Conservation (phyloP, 306 rosid genomes). For the Cucumis hystrix region DNA sequence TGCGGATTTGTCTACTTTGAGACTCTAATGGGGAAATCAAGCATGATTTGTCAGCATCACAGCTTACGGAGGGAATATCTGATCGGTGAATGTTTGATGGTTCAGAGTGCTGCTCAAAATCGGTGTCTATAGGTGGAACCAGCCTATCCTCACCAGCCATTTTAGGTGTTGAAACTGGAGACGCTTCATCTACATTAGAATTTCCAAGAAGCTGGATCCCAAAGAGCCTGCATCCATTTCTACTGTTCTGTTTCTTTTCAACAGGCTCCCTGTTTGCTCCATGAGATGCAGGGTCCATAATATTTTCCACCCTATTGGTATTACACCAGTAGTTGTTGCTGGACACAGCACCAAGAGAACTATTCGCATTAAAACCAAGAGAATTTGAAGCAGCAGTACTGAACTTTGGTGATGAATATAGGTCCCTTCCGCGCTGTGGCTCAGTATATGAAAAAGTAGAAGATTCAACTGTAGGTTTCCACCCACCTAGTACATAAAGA, state of each 20-base stretch:
- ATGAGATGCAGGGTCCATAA: constrained; percentile 47
- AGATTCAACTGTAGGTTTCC: constrained; percentile 69
- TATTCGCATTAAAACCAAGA: constrained; percentile 55
- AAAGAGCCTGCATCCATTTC: constrained; percentile 75
- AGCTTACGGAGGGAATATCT: constrained; percentile 75
- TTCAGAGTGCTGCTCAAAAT: constrained; percentile 75
- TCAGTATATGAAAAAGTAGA: constrained; percentile 49
- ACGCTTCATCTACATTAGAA: constrained; percentile 44
- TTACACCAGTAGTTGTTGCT: constrained; percentile 59
- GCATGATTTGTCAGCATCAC: constrained; percentile 86
- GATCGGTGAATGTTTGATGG: constrained; percentile 72
- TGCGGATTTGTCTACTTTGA: constrained; percentile 84
- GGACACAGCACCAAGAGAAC: constrained; percentile 39
- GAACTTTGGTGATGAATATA: constrained; percentile 53
- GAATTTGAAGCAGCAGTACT: constrained; percentile 37
- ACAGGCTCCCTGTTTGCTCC: constrained; percentile 36
- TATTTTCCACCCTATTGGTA: constrained; percentile 49
- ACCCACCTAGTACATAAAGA: constrained; percentile 35
- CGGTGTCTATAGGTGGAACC: constrained; percentile 50
- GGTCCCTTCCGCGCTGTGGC: constrained; percentile 46
- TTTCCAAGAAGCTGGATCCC: constrained; percentile 76
- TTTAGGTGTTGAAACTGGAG: constrained; percentile 34
- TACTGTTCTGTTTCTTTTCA: constrained; percentile 54
- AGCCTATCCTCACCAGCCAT: constrained; percentile 32
- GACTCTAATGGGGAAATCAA: constrained; percentile 69